Base-by-base conservation (phyloP, 1,284 basidiomycete species). In the Cutaneotrichosporon cyanovorans region DNA sequence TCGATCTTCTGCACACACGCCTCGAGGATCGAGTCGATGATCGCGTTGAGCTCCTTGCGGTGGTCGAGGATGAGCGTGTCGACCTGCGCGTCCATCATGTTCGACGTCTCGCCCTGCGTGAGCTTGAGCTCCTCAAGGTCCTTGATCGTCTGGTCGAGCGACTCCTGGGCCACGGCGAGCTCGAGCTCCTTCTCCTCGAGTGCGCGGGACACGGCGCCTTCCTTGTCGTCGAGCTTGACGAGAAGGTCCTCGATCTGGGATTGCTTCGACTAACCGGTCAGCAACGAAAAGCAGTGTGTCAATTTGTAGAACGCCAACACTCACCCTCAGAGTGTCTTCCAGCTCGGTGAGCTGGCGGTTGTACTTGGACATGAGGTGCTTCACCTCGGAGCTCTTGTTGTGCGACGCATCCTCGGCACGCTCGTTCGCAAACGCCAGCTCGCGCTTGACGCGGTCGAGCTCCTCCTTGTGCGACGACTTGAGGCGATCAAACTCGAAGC, bases 181-280 rank as follows among this genome's bases (percentile, higher is more conserved):
- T 99, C 95, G 66, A 90, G 83, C 64, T 97, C 95, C 74, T 97
- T 97, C 75, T 98, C 95, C 14, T 98, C 91, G 39, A 86, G 78
- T 14, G 88, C 68, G 22, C 80, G 80, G 52, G 90, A 86, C 39
- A 91, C 62, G 61, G 96, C 90, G 36, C 75, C 78, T 28, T 79
- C 74, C 48, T 85, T 79, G 51, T 79, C 78, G 63, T 95, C 81
- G 52, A 96, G 71, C 70, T 88, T 89, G 54, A 72, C 68, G 19
- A 92, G 76, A 15, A 96, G 75, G 53, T 93, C 88, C 63, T 97
- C 92, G 56, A 96, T 92, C 68, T 92, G 89, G 55, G 85, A 75
- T 80, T 95, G 89, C 71, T 96, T 96, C 36, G 85, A 72, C 88
- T 93, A 54, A 7, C 7, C 8, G 15, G 18, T 25, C 10, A 21